Conservation (phyloP, 192 early-diverging fungal genomes). For the Mortierella alpina region DNA sequence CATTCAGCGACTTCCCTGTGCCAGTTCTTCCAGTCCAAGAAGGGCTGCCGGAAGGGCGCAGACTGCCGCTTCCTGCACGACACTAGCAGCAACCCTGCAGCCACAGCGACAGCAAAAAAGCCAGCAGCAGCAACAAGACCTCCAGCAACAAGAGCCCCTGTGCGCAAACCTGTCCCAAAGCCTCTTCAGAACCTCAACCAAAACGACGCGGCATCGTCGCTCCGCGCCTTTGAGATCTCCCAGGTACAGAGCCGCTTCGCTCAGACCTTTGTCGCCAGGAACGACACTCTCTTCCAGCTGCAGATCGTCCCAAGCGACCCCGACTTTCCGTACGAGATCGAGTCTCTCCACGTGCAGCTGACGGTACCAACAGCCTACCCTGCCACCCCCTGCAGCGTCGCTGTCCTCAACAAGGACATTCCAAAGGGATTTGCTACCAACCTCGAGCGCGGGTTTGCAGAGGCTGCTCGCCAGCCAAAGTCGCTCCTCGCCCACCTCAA, state of each 20-base stretch:
- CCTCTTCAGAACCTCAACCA: conserved; percentile 16
- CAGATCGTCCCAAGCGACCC: conserved; percentile 68
- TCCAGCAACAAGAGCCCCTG: conserved; percentile 14
- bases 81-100: background rate
- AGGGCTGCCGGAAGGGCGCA: conserved; percentile 30
- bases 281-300: conserved; percentile 6
- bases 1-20: background rate
- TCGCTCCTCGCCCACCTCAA: conserved; percentile 58
- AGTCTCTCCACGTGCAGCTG: conserved; percentile 69
- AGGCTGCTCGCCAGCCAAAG: conserved; percentile 50
- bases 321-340: conserved; percentile 85
- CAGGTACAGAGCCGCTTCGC: conserved; percentile 28
- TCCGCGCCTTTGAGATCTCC: conserved; percentile 33
- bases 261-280: background rate
- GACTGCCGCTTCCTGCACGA: conserved; percentile 19
- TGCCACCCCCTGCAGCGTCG: conserved; percentile 32
- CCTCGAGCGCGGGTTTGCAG: conserved; percentile 70
- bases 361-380: conserved; percentile 69
- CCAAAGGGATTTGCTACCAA: conserved; percentile 61
- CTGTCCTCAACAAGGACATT: conserved; percentile 63
- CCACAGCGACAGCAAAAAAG: background rate
- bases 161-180: conserved; percentile 25
- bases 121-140: background rate
- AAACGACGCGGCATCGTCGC: background rate
- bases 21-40: conserved; percentile 24